Evolutionary conservation across 2,329 filamentous ascomycete genomes (phyloP).

Genomic region (Aspergillus proliferans): DNA sequence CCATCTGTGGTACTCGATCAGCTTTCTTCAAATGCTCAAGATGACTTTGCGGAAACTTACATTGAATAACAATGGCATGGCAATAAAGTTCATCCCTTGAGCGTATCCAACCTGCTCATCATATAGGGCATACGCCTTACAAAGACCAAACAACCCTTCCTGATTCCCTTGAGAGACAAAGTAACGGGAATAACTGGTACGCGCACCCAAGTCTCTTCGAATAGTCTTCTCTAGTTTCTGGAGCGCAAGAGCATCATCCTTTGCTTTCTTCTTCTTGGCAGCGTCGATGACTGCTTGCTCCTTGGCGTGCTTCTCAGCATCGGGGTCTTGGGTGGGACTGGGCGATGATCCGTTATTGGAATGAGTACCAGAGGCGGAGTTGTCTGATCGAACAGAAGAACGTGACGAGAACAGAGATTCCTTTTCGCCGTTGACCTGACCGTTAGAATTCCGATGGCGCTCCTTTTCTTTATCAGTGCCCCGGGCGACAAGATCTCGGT

Average conservation of each 20-base stretch:
- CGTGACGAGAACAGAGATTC: slow-evolving; percentile 67
- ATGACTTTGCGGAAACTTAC: slow-evolving; percentile 41
- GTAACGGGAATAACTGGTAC: slow-evolving; percentile 96
- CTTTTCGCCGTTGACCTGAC: slow-evolving; percentile 52
- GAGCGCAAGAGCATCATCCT: slow-evolving; percentile 67
- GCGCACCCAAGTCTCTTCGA: slow-evolving; percentile 78
- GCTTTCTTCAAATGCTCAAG: background rate
- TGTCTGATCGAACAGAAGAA: slow-evolving; percentile 76
- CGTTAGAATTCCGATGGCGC: slow-evolving; percentile 48
- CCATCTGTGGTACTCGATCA: slow-evolving; percentile 56
- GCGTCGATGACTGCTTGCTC: slow-evolving; percentile 57
- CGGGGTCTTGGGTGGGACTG: slow-evolving; percentile 56
- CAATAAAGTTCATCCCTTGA: slow-evolving; percentile 97
- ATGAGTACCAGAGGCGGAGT: slow-evolving; percentile 56
- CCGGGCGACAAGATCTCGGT: slow-evolving; percentile 69
- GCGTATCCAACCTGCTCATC: slow-evolving; percentile 94
- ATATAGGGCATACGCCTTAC: slow-evolving; percentile 94
- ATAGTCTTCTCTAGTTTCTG: slow-evolving; percentile 87
- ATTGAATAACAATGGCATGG: slow-evolving; percentile 94
- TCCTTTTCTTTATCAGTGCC: slow-evolving; percentile 76
- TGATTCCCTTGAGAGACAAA: slow-evolving; percentile 85
- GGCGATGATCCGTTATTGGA: slow-evolving; percentile 45
- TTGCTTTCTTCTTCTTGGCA: slow-evolving; percentile 70
- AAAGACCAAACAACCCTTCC: slow-evolving; percentile 88
- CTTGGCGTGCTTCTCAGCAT: slow-evolving; percentile 58